Conservation (phyloP, 495 filamentous ascomycete species). For the Staphylotrichum longicolle region DNA sequence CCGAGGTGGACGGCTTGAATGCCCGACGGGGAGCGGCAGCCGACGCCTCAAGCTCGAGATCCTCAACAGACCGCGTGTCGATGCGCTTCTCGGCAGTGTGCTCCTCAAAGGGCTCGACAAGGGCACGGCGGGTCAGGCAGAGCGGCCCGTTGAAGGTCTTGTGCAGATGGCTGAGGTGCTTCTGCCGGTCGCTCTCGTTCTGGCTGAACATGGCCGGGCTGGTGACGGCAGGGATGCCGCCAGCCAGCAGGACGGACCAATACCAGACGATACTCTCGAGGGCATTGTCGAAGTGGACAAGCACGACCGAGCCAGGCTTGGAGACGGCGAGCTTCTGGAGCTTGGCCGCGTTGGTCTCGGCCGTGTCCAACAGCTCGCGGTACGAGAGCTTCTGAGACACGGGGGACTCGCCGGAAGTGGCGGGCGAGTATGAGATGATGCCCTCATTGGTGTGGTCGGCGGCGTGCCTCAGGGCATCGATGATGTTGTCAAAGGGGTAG, state of each 20-base stretch:
- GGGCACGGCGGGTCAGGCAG: neutral
- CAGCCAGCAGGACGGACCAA: constrained; percentile 12
- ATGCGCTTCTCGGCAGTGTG: constrained; percentile 9
- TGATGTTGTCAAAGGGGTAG: constrained; percentile 14
- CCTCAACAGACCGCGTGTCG: constrained; percentile 8
- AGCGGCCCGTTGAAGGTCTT: constrained; percentile 10
- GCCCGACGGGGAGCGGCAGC: neutral
- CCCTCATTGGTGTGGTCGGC: constrained; percentile 7
- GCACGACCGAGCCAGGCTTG: constrained; percentile 8
- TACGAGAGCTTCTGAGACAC: constrained; percentile 6
- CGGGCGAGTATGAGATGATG: constrained; percentile 6
- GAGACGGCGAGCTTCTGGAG: constrained; percentile 1
- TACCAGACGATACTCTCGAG: constrained; percentile 13
- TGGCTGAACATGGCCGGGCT: constrained; percentile 17
- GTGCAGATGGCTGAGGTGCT: constrained; percentile 10
- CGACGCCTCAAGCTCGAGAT: neutral
- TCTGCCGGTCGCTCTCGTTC: constrained; percentile 6
- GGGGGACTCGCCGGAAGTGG: neutral
- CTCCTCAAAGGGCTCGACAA: constrained; percentile 11
- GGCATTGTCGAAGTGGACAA: constrained; percentile 15
- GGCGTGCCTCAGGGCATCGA: constrained; percentile 12
- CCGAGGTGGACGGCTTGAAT: constrained; percentile 4
- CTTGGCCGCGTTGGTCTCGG: constrained; percentile 14
- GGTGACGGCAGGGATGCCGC: constrained; percentile 15
- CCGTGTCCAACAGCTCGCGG: constrained; percentile 13